Percentiles rank a stretch among this genome's conserved stretches.
These are phyloP conservation scores for Prunus armeniaca DNA, from an alignment of 306 rosid species.

Conservation along the genomic window DNA sequence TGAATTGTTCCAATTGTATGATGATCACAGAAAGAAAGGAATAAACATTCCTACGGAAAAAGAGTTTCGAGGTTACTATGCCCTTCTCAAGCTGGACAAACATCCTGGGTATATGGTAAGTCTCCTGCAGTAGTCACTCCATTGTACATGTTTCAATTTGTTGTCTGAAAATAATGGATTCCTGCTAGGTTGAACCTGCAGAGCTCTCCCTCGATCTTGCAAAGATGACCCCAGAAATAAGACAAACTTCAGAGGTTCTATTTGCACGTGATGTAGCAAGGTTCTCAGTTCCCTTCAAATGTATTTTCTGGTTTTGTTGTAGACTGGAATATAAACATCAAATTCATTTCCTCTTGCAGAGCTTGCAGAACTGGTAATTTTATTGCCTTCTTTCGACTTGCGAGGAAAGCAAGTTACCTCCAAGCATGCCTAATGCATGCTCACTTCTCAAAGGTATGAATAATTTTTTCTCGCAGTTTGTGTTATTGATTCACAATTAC, in stretches of 20 bases:
- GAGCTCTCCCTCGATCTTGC: constrained; percentile 99
- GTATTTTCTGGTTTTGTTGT: constrained; percentile 14
- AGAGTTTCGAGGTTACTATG: constrained; percentile 97
- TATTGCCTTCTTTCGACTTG: constrained; percentile 86
- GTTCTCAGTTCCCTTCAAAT: constrained; percentile 36
- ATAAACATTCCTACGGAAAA: constrained; percentile 61
- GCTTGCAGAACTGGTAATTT: constrained; percentile 89
- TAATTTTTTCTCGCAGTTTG: constrained; percentile 23
- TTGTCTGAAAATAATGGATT: constrained; percentile 37
- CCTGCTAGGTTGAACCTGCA: constrained; percentile 92
- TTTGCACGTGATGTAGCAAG: constrained; percentile 96
- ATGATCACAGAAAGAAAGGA: constrained; percentile 98
- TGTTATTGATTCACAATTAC: constrained; percentile 12
- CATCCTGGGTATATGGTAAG: constrained; percentile 98
- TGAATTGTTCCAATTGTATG: constrained; percentile 92
- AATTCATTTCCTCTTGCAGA: constrained; percentile 51
- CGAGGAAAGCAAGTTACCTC: constrained; percentile 88
- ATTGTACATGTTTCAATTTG: constrained; percentile 34
- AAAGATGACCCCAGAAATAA: constrained; percentile 90
- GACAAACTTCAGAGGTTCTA: constrained; percentile 87
- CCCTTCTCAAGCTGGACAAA: constrained; percentile 97
- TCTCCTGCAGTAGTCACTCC: constrained; percentile 22
- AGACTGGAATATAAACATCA: constrained; percentile 28
- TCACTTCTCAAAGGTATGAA: constrained; percentile 87
- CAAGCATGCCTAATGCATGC: constrained; percentile 99